Conservation (phyloP, 2,329 filamentous ascomycete genomes). For the Claviceps paspali region DNA sequence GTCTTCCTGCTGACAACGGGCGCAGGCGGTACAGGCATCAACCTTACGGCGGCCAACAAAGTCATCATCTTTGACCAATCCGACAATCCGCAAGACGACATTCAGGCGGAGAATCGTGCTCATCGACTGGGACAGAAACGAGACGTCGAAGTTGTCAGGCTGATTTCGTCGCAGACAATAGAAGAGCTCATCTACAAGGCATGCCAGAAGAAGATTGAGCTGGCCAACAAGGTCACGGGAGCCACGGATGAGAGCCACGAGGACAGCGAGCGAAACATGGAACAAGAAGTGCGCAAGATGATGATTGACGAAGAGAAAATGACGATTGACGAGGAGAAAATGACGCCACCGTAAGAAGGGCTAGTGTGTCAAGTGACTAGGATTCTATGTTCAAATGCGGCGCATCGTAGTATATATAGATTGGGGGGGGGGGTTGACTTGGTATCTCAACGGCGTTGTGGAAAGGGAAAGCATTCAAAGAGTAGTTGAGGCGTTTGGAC, state of each 20-base stretch:
- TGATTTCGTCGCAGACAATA: constrained; percentile 69
- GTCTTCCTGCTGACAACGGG: constrained; percentile 90
- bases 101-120: constrained; percentile 95
- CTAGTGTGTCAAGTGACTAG: too few relatives aligned
- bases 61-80: constrained; percentile 93
- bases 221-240: constrained; percentile 50
- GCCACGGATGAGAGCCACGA: constrained; percentile 16
- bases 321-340: constrained; percentile 18
- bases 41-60: constrained; percentile 89
- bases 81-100: constrained; percentile 96
- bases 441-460: too few relatives aligned
- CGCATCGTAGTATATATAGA: too few relatives aligned
- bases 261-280: constrained; percentile 21
- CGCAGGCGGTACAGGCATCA: constrained; percentile 92
- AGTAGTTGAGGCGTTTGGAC: too few relatives aligned
- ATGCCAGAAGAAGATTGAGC: constrained; percentile 80
- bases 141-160: constrained; percentile 76
- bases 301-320: constrained; percentile 20
- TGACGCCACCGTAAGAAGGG: constrained; percentile 27
- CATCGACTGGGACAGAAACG: constrained; percentile 86
- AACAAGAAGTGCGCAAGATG: constrained; percentile 30
- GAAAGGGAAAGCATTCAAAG: too few relatives aligned
- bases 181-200: constrained; percentile 89
- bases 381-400: background rate
- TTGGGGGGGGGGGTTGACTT: too few relatives aligned